These are phyloP conservation scores for Coemansia sp. DNA, from an alignment of 192 early-diverging fungal genomes.

Conservation along the genomic window DNA sequence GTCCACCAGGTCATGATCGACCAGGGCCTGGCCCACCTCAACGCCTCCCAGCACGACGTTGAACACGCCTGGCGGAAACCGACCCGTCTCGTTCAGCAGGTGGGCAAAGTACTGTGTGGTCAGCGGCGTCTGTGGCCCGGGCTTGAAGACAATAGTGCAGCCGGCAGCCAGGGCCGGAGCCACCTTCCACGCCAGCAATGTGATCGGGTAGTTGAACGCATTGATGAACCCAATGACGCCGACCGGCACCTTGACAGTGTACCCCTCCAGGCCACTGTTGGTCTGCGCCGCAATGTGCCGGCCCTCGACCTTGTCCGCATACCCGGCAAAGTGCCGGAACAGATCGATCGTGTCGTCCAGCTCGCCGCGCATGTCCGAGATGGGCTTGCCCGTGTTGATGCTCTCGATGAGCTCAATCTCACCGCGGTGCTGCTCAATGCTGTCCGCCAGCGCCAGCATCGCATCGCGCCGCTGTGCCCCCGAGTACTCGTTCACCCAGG, in stretches of 20 bases:
- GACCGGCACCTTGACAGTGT: slow-evolving; percentile 48
- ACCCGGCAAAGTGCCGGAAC: slow-evolving; percentile 46
- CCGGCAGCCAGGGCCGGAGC: slow-evolving; percentile 48
- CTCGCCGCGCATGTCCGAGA: slow-evolving; percentile 46
- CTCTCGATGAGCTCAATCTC: slow-evolving; percentile 47
- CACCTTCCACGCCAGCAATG: slow-evolving; percentile 46
- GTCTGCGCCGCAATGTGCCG: slow-evolving; percentile 38
- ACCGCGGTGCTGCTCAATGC: slow-evolving; percentile 29
- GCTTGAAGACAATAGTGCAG: slow-evolving; percentile 52
- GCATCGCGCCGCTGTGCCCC: slow-evolving; percentile 51
- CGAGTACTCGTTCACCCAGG: slow-evolving; percentile 44
- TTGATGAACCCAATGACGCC: slow-evolving; percentile 53
- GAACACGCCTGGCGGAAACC: slow-evolving; percentile 50
- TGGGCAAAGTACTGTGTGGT: slow-evolving; percentile 52
- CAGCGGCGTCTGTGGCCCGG: slow-evolving; percentile 56
- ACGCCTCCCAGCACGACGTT: slow-evolving; percentile 52
- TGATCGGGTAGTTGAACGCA: slow-evolving; percentile 62
- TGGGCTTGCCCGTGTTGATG: slow-evolving; percentile 52
- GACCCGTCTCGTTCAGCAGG: slow-evolving; percentile 29
- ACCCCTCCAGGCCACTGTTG: slow-evolving; percentile 21
- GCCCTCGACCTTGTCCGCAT: slow-evolving; percentile 47
- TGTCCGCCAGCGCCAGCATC: slow-evolving; percentile 37
- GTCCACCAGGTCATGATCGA: slow-evolving; percentile 45
- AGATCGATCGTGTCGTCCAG: slow-evolving; percentile 47
- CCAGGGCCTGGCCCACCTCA: slow-evolving; percentile 41